Evolutionary conservation across 176 grass and related monocot genomes (phyloP).

Genomic region (Aegilops speltoides): DNA sequence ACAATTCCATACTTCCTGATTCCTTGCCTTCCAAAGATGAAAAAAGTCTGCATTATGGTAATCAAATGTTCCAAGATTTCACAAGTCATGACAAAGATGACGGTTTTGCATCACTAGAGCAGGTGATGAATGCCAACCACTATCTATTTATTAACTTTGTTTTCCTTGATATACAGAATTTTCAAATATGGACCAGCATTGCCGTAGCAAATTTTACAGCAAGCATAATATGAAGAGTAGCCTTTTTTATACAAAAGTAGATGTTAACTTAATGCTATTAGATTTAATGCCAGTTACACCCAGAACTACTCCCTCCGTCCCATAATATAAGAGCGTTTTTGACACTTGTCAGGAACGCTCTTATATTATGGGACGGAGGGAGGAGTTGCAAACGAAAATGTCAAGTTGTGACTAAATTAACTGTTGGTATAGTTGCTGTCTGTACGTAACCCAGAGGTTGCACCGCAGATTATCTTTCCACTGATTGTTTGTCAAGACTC

Average conservation of each 20-base stretch:
- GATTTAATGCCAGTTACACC: background rate
- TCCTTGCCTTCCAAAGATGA: constrained; percentile 49
- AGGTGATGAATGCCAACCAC: constrained; percentile 52
- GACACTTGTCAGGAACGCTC: too few species aligned
- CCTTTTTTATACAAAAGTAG: background rate
- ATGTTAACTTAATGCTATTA: background rate
- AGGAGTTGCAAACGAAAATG: background rate
- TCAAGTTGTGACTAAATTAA: background rate
- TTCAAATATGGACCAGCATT: constrained; percentile 15
- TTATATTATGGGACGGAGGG: too few species aligned
- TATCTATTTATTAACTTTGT: constrained; percentile 1
- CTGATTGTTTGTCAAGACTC: background rate
- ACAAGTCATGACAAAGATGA: constrained; percentile 60
- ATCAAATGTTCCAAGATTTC: constrained; percentile 43
- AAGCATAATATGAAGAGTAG: background rate
- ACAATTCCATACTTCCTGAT: constrained; percentile 33
- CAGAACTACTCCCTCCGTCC: background rate
- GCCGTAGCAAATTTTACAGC: background rate
- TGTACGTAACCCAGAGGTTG: background rate
- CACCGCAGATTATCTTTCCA: background rate
- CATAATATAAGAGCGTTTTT: too few species aligned
- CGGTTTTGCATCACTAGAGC: constrained; percentile 91
- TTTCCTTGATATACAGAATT: constrained; percentile 10
- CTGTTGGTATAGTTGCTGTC: background rate
- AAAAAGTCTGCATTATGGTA: constrained; percentile 18